phyloP scores from a whole-genome alignment of 208 protist genomes.

The Phytomonas francai region DNA sequence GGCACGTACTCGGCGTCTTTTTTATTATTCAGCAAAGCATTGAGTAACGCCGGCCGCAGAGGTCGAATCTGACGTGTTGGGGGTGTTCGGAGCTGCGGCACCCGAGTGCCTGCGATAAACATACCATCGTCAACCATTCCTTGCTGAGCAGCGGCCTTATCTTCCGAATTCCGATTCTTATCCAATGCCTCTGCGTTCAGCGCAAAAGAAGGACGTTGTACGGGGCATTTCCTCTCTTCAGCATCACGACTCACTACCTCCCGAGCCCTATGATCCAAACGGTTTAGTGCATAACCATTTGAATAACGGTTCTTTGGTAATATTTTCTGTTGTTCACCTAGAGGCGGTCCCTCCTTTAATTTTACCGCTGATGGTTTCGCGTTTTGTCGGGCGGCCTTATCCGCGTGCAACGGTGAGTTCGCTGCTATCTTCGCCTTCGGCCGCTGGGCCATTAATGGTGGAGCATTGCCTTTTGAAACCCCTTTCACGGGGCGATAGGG shows the following conservation, averaged over 20 bases:
- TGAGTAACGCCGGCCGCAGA: neutral
- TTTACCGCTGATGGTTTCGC: neutral
- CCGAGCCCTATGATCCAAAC: neutral
- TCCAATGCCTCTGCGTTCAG: neutral
- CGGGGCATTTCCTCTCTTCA: neutral
- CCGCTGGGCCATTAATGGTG: neutral
- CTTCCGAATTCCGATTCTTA: neutral
- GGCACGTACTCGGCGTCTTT: neutral
- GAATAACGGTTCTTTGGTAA: neutral
- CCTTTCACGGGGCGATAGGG: neutral
- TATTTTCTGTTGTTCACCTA: neutral
- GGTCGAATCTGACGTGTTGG: neutral
- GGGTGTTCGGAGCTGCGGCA: neutral
- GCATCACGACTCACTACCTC: neutral
- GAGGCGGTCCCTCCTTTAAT: neutral
- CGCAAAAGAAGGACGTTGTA: neutral
- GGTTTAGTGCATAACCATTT: neutral
- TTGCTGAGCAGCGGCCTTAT: neutral
- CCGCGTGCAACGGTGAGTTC: neutral
- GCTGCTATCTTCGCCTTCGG: neutral
- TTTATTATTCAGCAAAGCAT: neutral
- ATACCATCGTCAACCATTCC: neutral
- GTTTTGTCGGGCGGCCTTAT: neutral
- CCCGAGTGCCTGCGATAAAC: neutral
- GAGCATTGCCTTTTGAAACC: neutral